Evolutionary conservation across 2,329 filamentous ascomycete species (phyloP).

Genomic region (Aspergillus phoenicis): DNA sequence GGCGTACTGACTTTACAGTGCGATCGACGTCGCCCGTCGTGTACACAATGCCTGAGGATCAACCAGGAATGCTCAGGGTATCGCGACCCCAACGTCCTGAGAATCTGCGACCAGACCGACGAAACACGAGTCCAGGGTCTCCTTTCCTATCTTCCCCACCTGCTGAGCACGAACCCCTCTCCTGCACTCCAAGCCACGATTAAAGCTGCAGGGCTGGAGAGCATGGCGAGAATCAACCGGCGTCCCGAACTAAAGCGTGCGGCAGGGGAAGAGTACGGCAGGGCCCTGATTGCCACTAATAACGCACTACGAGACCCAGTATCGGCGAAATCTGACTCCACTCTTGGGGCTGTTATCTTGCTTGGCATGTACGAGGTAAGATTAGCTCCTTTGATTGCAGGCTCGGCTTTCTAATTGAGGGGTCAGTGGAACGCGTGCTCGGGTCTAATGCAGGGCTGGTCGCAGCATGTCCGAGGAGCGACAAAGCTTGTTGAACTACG

Average conservation of each 20-base stretch:
- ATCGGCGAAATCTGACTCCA: constrained; percentile 12
- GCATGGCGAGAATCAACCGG: constrained; percentile 9
- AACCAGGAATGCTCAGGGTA: constrained; percentile 25
- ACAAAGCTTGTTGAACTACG: not conserved
- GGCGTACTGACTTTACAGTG: constrained; percentile 18
- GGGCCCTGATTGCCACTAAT: constrained; percentile 14
- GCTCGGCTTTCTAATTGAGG: no score
- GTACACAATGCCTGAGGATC: constrained; percentile 24
- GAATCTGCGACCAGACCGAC: constrained; percentile 26
- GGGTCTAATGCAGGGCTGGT: not conserved
- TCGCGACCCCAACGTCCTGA: constrained; percentile 20
- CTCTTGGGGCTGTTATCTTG: constrained; percentile 12
- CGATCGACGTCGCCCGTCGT: constrained; percentile 25
- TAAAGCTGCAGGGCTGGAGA: constrained; percentile 14
- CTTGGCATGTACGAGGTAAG: constrained; percentile 15
- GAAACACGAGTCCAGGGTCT: constrained; percentile 13
- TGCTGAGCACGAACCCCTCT: constrained; percentile 8
- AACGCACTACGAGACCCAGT: constrained; percentile 5
- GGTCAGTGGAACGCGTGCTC: no score
- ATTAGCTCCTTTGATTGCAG: no score
- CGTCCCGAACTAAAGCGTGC: not conserved
- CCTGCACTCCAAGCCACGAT: constrained; percentile 8
- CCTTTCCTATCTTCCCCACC: not conserved
- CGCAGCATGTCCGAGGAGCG: not conserved
- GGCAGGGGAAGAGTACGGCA: constrained; percentile 11